These are phyloP conservation scores for Kwoniella heveanensis DNA, from an alignment of 768 basidiomycete genomes.

Conservation along the genomic window DNA sequence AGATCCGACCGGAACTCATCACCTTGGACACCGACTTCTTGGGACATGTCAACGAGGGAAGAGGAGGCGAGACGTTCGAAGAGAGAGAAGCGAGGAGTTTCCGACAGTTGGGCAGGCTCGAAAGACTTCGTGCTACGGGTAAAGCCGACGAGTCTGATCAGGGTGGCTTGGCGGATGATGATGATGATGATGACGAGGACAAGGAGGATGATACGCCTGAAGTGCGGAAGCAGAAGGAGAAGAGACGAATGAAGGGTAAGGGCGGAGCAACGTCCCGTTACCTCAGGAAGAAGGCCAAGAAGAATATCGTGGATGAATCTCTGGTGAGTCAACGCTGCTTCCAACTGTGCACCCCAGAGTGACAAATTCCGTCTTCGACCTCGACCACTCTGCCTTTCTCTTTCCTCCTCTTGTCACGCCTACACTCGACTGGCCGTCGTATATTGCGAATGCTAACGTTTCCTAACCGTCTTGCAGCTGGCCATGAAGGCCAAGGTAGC, in stretches of 20 bases:
- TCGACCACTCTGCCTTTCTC: no score
- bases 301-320: slow-evolving; percentile 86
- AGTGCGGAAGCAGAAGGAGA: slow-evolving; percentile 60
- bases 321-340: slow-evolving; percentile 56
- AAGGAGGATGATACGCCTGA: slow-evolving; percentile 54
- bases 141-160: slow-evolving; percentile 63
- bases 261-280: slow-evolving; percentile 77
- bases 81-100: slow-evolving; percentile 52
- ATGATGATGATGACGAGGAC: slow-evolving; percentile 66
- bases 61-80: slow-evolving; percentile 49
- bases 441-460: no score
- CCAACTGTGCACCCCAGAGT: neutral
- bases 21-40: slow-evolving; percentile 60
- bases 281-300: slow-evolving; percentile 78
- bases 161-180: slow-evolving; percentile 60
- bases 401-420: no score
- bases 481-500: slow-evolving; percentile 46
- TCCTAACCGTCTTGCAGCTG: no score
- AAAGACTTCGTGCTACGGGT: slow-evolving; percentile 71
- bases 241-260: slow-evolving; percentile 80
- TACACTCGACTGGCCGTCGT: no score
- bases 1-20: slow-evolving; percentile 93
- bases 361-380: neutral
- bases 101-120: slow-evolving; percentile 61
- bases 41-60: slow-evolving; percentile 49